Percentiles rank a stretch among this genome's conserved stretches.
These are phyloP conservation scores for Pyrenophora teres DNA, from an alignment of 2,329 filamentous ascomycete genomes.

Conservation along the genomic window DNA sequence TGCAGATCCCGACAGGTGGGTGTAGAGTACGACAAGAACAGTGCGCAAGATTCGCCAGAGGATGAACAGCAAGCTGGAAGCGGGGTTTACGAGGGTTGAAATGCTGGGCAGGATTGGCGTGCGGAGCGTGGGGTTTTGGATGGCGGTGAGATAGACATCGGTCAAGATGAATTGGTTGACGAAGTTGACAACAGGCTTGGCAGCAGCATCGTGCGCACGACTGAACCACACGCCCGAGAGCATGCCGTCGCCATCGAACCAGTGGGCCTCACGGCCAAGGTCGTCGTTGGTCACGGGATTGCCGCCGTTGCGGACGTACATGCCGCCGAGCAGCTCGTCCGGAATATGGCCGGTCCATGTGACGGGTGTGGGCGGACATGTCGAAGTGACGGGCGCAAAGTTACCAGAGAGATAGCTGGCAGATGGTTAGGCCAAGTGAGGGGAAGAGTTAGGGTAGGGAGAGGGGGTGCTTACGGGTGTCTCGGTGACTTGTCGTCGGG, in stretches of 20 bases:
- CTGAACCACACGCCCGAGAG: constrained; percentile 68
- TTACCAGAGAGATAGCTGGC: constrained; percentile 67
- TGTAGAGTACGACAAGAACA: constrained; percentile 62
- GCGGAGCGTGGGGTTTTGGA: constrained; percentile 53
- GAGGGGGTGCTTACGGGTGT: constrained; percentile 48
- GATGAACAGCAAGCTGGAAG: constrained; percentile 59
- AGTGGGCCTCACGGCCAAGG: constrained; percentile 66
- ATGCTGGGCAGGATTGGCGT: constrained; percentile 70
- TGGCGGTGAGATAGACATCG: constrained; percentile 64
- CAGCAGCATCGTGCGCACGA: constrained; percentile 42
- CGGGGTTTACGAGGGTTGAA: constrained; percentile 65
- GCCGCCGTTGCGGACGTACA: constrained; percentile 74
- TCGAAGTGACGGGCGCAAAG: constrained; percentile 68
- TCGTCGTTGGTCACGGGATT: constrained; percentile 69
- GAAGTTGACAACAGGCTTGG: constrained; percentile 62
- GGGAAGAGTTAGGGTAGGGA: not conserved
- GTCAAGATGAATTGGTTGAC: constrained; percentile 73
- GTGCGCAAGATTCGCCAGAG: constrained; percentile 61
- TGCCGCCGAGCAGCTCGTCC: constrained; percentile 67
- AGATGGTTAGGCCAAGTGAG: constrained; percentile 6
- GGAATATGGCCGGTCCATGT: constrained; percentile 64
- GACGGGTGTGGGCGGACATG: constrained; percentile 62
- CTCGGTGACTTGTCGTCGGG: constrained; percentile 27
- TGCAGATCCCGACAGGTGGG: constrained; percentile 60
- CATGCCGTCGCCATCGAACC: constrained; percentile 80